Evolutionary conservation across 768 basidiomycete genomes (phyloP).

Genomic region (Suillus paluster): DNA sequence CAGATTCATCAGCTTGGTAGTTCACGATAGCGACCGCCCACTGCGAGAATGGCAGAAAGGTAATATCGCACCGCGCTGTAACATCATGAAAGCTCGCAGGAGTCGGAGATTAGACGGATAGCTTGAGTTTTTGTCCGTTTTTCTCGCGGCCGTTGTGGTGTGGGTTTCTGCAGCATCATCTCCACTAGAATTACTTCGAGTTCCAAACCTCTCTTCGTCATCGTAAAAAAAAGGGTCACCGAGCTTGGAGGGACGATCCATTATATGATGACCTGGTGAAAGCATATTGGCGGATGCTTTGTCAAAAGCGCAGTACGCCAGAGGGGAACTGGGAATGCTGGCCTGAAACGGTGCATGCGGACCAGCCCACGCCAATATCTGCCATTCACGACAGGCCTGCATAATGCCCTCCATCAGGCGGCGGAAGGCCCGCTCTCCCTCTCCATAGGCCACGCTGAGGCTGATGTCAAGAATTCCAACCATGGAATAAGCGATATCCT

Average conservation of each 20-base stretch:
- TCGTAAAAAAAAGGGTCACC: slow-evolving; percentile 26
- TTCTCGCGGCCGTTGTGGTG: slow-evolving; percentile 11
- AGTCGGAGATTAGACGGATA: slow-evolving; percentile 20
- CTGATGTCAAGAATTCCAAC: slow-evolving; percentile 30
- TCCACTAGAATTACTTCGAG: slow-evolving; percentile 26
- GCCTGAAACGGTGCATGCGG: slow-evolving; percentile 24
- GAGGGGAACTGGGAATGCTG: slow-evolving; percentile 23
- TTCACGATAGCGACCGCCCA: slow-evolving; percentile 31
- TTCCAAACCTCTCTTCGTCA: slow-evolving; percentile 28
- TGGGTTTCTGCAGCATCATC: slow-evolving; percentile 21
- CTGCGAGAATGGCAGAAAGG: slow-evolving; percentile 25
- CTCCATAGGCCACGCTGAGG: slow-evolving; percentile 29
- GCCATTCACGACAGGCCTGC: slow-evolving; percentile 22
- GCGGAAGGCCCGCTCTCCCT: slow-evolving; percentile 28
- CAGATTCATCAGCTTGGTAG: slow-evolving; percentile 24
- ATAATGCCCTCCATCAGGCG: slow-evolving; percentile 29
- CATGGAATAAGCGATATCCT: slow-evolving; percentile 31
- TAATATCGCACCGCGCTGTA: slow-evolving; percentile 18
- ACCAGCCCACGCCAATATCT: slow-evolving; percentile 26
- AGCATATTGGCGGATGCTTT: neutral
- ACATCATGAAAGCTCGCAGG: slow-evolving; percentile 21
- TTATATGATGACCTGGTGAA: neutral
- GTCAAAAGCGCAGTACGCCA: slow-evolving; percentile 20
- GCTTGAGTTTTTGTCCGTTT: neutral
- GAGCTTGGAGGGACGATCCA: slow-evolving; percentile 16